Conservation (phyloP, 1,284 basidiomycete genomes). For the Lentinula novae-zelandiae region DNA sequence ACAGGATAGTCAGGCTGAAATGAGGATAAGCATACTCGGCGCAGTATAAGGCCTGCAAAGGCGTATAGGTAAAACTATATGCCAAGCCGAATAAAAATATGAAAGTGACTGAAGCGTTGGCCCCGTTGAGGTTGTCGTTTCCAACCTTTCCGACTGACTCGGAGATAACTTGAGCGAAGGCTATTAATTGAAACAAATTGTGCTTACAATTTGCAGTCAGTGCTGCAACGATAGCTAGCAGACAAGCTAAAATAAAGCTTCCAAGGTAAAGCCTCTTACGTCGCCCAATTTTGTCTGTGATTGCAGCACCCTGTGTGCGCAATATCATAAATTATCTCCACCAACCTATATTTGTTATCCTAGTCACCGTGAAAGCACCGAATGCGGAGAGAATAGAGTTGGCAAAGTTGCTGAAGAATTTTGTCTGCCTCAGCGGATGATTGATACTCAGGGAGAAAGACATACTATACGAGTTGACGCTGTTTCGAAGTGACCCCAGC, state of each 20-base stretch:
- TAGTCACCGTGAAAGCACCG: conserved; percentile 21
- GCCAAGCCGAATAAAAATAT: conserved; percentile 26
- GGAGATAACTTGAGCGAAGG: not conserved
- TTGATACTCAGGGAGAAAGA: not conserved
- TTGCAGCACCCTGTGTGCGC: conserved; percentile 18
- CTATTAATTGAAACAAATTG: conserved; percentile 13
- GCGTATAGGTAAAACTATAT: conserved; percentile 26
- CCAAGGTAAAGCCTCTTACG: conserved; percentile 24
- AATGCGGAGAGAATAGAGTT: conserved; percentile 26
- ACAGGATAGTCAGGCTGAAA: not conserved
- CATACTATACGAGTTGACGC: conserved; percentile 24
- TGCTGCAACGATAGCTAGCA: conserved; percentile 23
- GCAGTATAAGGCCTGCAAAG: conserved; percentile 26
- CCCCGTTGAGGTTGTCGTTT: conserved; percentile 23
- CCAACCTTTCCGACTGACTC: conserved; percentile 18
- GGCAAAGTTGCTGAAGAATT: conserved; percentile 23
- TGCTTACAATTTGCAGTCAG: conserved; percentile 15
- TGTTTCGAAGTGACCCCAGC: conserved; percentile 23
- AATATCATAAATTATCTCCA: not conserved
- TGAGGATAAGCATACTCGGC: conserved; percentile 20
- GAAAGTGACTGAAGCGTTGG: conserved; percentile 25
- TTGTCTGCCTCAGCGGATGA: not conserved
- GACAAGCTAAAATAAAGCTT: conserved; percentile 20
- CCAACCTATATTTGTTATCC: not conserved
- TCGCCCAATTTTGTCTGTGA: conserved; percentile 24